Percentiles rank a stretch among this genome's conserved stretches.
Evolutionary conservation across 306 rosid species (phyloP).

Genomic region (Neltuma alba): DNA sequence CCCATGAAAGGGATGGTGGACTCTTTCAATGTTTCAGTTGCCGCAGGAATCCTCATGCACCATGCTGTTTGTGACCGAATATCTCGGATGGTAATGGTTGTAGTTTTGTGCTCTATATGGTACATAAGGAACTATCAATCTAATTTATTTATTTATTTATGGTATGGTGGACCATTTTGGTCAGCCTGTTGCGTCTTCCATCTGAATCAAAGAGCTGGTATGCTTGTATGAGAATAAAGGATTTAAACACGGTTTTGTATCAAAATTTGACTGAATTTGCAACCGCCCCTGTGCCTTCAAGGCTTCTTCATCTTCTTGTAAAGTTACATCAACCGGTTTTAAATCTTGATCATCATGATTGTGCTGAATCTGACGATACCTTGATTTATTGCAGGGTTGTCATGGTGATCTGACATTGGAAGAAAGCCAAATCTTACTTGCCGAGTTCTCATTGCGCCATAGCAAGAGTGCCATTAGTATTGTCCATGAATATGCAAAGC

Average conservation of each 20-base stretch:
- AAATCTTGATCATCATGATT: not conserved
- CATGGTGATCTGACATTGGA: slow-evolving; percentile 78
- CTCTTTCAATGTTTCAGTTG: slow-evolving; percentile 95
- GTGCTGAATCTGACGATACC: slow-evolving; percentile 1
- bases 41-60: slow-evolving; percentile 96
- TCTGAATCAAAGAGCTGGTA: slow-evolving; percentile 12
- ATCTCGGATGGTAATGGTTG: slow-evolving; percentile 68
- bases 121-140: slow-evolving; percentile 15
- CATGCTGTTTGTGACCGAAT: slow-evolving; percentile 87
- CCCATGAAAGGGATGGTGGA: slow-evolving; percentile 98
- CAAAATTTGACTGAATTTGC: not conserved
- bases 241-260: not conserved
- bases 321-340: not conserved
- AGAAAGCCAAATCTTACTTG: slow-evolving; percentile 79
- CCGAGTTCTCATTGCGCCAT: slow-evolving; percentile 84
- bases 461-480: slow-evolving; percentile 66
- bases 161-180: not conserved
- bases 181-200: not conserved
- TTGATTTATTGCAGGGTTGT: slow-evolving; percentile 55
- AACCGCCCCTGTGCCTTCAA: not conserved
- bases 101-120: slow-evolving; percentile 17
- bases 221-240: slow-evolving; percentile 5
- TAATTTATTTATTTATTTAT: not conserved
- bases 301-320: not conserved
- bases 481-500: slow-evolving; percentile 67